These are phyloP conservation scores for Fusarium nisikadoi DNA, from an alignment of 2,329 filamentous ascomycete species.

Conservation along the genomic window DNA sequence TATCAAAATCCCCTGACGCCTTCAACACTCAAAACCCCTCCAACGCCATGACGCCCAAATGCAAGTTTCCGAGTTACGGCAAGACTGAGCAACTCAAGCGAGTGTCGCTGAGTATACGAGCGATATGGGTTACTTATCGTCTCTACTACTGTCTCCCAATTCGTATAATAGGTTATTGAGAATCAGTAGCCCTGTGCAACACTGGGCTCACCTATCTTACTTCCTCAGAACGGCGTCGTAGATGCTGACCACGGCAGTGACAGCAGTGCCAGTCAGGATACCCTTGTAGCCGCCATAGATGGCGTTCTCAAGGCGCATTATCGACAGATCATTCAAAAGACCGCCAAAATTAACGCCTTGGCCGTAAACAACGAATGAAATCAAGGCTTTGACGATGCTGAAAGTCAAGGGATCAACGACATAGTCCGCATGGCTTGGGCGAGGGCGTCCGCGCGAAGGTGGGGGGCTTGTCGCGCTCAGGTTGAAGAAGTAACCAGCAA, in stretches of 20 bases:
- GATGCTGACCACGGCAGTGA: conserved; percentile 75
- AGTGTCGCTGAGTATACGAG: background rate
- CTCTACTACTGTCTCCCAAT: background rate
- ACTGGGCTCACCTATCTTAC: conserved; percentile 49
- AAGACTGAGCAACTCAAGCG: conserved; percentile 3
- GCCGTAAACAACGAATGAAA: conserved; percentile 83
- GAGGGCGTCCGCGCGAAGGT: conserved; percentile 56
- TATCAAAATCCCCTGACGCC: conserved; percentile 49
- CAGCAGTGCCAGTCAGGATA: conserved; percentile 73
- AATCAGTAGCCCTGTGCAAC: background rate
- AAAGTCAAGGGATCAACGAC: conserved; percentile 87
- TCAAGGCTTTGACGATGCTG: conserved; percentile 86
- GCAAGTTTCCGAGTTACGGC: conserved; percentile 18
- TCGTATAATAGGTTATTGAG: background rate
- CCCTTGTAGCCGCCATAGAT: conserved; percentile 79
- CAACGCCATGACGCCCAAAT: conserved; percentile 45
- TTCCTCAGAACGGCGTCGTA: conserved; percentile 83
- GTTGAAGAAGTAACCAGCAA: conserved; percentile 91
- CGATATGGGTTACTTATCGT: background rate
- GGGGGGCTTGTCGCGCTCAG: conserved; percentile 67
- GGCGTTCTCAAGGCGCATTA: conserved; percentile 71
- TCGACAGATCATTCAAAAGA: conserved; percentile 67
- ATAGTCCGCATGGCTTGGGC: conserved; percentile 59
- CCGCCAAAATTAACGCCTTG: conserved; percentile 72
- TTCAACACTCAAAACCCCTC: conserved; percentile 46